A percentile compares a stretch with the other conserved stretches of the same genome.
phyloP scores from a whole-genome alignment of 75 land plant genomes.

The Cunninghamia lanceolata region DNA sequence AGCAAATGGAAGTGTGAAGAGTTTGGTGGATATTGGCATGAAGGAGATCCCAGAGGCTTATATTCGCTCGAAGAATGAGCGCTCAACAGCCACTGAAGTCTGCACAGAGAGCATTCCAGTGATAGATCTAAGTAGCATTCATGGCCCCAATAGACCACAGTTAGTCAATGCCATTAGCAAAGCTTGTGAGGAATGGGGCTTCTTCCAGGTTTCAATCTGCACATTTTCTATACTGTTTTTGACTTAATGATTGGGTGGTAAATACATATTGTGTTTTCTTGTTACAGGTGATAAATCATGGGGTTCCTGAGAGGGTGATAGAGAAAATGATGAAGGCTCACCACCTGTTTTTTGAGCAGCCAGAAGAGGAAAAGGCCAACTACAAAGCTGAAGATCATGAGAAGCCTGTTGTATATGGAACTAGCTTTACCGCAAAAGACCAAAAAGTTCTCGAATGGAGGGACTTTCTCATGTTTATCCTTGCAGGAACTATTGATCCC shows the following conservation, averaged over 20 bases:
- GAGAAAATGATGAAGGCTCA: constrained; percentile 3
- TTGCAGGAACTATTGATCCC: background rate
- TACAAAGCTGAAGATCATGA: background rate
- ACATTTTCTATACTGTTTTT: background rate
- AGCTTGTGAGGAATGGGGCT: background rate
- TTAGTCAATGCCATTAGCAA: background rate
- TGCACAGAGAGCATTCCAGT: constrained; percentile 27
- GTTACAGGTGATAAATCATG: constrained; percentile 22
- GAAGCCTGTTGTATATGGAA: background rate
- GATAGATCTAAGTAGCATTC: constrained; percentile 44
- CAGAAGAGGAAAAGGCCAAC: constrained; percentile 16
- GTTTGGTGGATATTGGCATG: background rate
- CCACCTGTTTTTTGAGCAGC: constrained; percentile 20
- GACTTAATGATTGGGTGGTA: background rate
- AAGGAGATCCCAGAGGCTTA: background rate
- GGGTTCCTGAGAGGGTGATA: constrained; percentile 10
- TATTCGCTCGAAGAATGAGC: background rate
- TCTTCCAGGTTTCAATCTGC: background rate
- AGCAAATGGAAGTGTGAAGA: background rate
- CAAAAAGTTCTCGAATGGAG: constrained; percentile 5
- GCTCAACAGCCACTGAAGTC: background rate
- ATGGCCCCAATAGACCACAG: constrained; percentile 27
- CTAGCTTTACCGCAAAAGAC: background rate
- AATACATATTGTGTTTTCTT: too few relatives aligned
- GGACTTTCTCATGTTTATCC: background rate